A percentile compares a stretch with the other conserved stretches of the same genome.
Conservation (phyloP, 2,329 filamentous ascomycete genomes). For the Polytolypa hystricis region DNA sequence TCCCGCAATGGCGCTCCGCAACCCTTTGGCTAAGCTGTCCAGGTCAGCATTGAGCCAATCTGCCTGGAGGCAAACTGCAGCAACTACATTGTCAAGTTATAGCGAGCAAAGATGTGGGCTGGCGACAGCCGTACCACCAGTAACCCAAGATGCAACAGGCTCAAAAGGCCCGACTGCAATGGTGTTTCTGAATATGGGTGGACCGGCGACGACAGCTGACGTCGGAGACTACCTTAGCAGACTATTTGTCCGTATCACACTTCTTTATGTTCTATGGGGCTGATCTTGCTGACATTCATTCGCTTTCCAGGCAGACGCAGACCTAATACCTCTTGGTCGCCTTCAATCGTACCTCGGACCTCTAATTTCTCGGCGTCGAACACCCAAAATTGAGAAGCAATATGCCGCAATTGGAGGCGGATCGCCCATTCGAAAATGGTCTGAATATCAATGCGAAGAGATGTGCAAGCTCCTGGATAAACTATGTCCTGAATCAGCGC, state of each 20-base stretch:
- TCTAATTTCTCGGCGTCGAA: constrained; percentile 72
- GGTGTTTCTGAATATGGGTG: constrained; percentile 99
- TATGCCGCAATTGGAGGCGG: constrained; percentile 92
- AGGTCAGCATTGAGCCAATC: constrained; percentile 19
- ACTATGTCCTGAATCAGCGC: constrained; percentile 82
- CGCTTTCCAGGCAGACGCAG: constrained; percentile 62
- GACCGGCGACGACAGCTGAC: constrained; percentile 76
- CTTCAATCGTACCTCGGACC: constrained; percentile 85
- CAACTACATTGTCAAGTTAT: constrained; percentile 15
- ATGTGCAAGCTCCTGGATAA: constrained; percentile 97
- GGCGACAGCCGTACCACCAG: constrained; percentile 60
- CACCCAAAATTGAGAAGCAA: constrained; percentile 93
- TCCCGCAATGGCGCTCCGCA: constrained; percentile 38
- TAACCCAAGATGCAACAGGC: constrained; percentile 63
- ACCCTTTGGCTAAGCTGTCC: constrained; percentile 21
- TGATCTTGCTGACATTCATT: constrained; percentile 1
- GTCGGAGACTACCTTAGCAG: constrained; percentile 82
- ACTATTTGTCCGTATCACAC: constrained; percentile 60
- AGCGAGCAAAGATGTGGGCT: constrained; percentile 23
- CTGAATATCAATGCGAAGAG: constrained; percentile 81
- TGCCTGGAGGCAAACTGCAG: constrained; percentile 15
- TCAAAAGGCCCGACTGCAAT: constrained; percentile 83
- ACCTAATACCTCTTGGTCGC: constrained; percentile 88
- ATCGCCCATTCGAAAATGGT: constrained; percentile 98
- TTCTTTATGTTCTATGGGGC: constrained; percentile 9